phyloP scores from a whole-genome alignment of 371 early-diverging fungal species.

The Mortierella sp. region DNA sequence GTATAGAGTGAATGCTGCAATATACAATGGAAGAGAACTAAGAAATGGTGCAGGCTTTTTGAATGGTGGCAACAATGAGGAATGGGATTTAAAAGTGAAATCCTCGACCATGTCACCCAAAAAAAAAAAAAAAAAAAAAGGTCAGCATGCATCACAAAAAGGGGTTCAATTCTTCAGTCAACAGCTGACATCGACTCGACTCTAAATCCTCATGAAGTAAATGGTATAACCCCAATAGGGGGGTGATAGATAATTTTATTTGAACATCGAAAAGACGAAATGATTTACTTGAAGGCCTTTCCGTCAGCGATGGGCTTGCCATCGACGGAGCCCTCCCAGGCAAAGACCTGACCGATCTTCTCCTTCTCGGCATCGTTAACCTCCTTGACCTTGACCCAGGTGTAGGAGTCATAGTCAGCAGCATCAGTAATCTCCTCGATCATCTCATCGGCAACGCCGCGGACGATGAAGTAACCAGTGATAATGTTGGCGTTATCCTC shows the following conservation, averaged over 20 bases:
- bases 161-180: neutral
- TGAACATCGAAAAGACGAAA: constrained; percentile 1
- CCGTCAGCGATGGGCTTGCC: constrained; percentile 78
- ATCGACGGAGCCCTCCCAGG: constrained; percentile 71
- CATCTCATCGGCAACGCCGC: constrained; percentile 82
- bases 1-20: neutral
- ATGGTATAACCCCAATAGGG: neutral
- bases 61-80: neutral
- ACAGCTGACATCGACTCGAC: neutral
- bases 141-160: neutral
- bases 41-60: neutral
- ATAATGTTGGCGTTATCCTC: constrained; percentile 91
- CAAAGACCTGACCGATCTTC: constrained; percentile 60
- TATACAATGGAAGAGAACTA: neutral
- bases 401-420: constrained; percentile 91
- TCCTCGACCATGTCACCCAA: neutral
- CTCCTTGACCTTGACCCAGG: constrained; percentile 75
- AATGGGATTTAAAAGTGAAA: neutral
- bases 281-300: constrained; percentile 82
- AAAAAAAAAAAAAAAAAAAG: neutral
- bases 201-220: no score
- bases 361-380: constrained; percentile 63
- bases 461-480: constrained; percentile 93
- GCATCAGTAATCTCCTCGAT: constrained; percentile 89
- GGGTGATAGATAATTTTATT: neutral